phyloP scores from a whole-genome alignment of 2,329 filamentous ascomycete species.

The Chaetoscypha palmicola region DNA sequence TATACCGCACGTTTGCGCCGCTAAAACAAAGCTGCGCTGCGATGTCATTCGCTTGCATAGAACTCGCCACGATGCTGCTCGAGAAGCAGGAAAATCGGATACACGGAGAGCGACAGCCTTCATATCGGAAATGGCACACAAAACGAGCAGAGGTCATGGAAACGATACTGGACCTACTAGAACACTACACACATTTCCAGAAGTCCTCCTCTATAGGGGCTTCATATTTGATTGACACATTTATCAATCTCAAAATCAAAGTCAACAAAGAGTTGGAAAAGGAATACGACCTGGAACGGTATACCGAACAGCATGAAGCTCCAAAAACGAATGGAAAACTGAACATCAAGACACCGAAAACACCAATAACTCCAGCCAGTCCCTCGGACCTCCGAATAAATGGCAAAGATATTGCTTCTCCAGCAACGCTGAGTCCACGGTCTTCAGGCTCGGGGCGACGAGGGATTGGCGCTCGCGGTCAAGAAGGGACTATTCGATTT shows the following conservation, averaged over 20 bases:
- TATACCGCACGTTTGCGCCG: conserved; percentile 89
- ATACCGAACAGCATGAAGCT: conserved; percentile 49
- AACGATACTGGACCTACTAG: conserved; percentile 81
- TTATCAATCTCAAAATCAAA: conserved; percentile 79
- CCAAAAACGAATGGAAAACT: conserved; percentile 30
- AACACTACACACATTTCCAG: conserved; percentile 83
- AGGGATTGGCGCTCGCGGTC: conserved; percentile 28
- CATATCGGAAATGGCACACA: conserved; percentile 41
- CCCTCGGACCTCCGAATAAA: conserved; percentile 29
- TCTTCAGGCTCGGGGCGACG: conserved; percentile 25
- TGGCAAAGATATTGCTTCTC: conserved; percentile 25
- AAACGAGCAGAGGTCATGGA: conserved; percentile 52
- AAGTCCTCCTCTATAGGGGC: conserved; percentile 67
- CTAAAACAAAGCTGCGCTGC: conserved; percentile 85
- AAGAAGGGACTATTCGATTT: conserved; percentile 77
- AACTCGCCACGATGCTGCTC: conserved; percentile 68
- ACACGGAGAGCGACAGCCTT: conserved; percentile 41
- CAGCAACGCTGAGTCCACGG: conserved; percentile 28
- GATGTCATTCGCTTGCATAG: conserved; percentile 74
- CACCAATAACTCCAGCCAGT: conserved; percentile 30
- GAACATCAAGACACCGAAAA: conserved; percentile 32
- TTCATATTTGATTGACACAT: conserved; percentile 64
- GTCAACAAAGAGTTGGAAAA: conserved; percentile 75
- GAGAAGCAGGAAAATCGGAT: conserved; percentile 46
- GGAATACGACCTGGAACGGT: conserved; percentile 52